Conservation (phyloP, 208 protist species). For the Wallacemonas sp. region DNA sequence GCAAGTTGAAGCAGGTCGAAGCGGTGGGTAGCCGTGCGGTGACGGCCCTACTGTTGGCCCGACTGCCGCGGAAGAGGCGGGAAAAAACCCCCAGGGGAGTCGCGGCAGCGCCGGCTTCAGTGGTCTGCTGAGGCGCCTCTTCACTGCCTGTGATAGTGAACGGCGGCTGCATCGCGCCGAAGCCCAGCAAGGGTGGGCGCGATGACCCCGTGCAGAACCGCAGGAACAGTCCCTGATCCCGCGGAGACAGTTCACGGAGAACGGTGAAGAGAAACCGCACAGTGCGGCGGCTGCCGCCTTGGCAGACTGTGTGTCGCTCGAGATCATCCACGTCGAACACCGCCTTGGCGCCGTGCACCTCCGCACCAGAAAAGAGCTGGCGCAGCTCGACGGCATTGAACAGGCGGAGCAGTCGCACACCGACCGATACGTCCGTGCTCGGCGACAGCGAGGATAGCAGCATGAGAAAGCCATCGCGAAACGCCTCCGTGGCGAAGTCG, state of each 20-base stretch:
- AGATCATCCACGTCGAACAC: slow-evolving; percentile 48
- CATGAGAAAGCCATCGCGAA: neutral
- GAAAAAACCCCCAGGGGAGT: neutral
- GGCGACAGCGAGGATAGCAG: neutral
- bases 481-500: slow-evolving; percentile 2
- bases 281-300: slow-evolving; percentile 11
- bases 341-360: neutral
- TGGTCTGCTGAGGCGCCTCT: slow-evolving; percentile 2
- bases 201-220: slow-evolving; percentile 31
- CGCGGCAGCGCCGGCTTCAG: neutral
- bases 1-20: slow-evolving; percentile 56
- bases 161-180: slow-evolving; percentile 32
- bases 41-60: neutral
- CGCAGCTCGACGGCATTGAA: slow-evolving; percentile 40
- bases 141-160: slow-evolving; percentile 30
- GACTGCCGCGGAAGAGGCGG: neutral
- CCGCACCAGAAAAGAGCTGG: slow-evolving; percentile 24
- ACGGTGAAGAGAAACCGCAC: slow-evolving; percentile 38
- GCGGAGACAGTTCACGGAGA: slow-evolving; percentile 14
- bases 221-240: slow-evolving; percentile 19
- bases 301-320: slow-evolving; percentile 29
- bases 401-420: slow-evolving; percentile 9
- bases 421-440: neutral
- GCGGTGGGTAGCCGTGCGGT: slow-evolving; percentile 34
- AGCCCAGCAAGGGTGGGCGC: slow-evolving; percentile 52